A percentile compares a stretch with the other conserved stretches of the same genome.
These are phyloP conservation scores for Fistulinella prunicolor DNA, from an alignment of 768 basidiomycete genomes.

Conservation along the genomic window DNA sequence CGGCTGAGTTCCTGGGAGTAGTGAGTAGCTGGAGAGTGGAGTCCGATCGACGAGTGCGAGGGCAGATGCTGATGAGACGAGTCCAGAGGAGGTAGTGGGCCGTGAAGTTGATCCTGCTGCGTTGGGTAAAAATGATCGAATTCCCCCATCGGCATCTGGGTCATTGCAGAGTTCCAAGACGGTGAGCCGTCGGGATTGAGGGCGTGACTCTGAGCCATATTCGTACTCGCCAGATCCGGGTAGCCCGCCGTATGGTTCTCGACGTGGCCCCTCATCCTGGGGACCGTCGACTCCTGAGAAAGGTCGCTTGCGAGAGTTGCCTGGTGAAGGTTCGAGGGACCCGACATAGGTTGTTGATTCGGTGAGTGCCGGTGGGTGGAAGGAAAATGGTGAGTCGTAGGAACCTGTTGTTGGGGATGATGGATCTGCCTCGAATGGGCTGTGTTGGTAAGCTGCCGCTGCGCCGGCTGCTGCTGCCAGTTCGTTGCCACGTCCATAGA, in stretches of 20 bases:
- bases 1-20: constrained; percentile 51
- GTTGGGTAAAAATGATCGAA: constrained; percentile 46
- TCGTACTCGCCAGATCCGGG: constrained; percentile 48
- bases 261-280: constrained; percentile 40
- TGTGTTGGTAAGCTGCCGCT: constrained; percentile 30
- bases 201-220: constrained; percentile 71
- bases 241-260: constrained; percentile 33
- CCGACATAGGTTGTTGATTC: constrained; percentile 31
- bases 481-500: constrained; percentile 38
- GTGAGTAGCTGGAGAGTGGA: constrained; percentile 28
- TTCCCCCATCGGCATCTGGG: constrained; percentile 43
- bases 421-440: constrained; percentile 32
- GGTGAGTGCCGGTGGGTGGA: constrained; percentile 62
- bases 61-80: constrained; percentile 46
- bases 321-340: constrained; percentile 34
- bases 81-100: constrained; percentile 44
- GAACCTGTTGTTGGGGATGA: constrained; percentile 27
- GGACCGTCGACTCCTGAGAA: constrained; percentile 54
- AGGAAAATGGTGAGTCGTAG: constrained; percentile 75
- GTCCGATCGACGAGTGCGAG: constrained; percentile 51
- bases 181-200: constrained; percentile 75
- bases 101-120: constrained; percentile 35
- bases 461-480: constrained; percentile 35
- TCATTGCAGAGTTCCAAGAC: constrained; percentile 91
- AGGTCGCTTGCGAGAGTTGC: constrained; percentile 60